Evolutionary conservation across 148 eudicot genomes (phyloP).

Genomic region (Salicornia ramosissima): DNA sequence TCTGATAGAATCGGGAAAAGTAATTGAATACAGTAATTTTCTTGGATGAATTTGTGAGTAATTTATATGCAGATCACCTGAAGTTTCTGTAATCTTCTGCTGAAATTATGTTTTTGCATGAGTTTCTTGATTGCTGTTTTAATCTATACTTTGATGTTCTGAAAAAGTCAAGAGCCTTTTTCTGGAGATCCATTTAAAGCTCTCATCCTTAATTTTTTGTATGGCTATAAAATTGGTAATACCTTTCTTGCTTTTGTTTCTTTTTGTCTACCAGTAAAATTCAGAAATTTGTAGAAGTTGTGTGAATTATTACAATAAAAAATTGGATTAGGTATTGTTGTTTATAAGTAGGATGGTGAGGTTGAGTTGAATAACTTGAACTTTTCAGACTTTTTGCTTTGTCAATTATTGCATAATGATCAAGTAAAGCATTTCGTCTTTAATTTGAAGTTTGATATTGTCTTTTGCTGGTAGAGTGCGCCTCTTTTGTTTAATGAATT

Average conservation of each 20-base stretch:
- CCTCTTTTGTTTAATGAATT: not conserved
- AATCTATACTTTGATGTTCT: not conserved
- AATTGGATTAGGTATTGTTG: too few species aligned
- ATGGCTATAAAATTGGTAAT: not conserved
- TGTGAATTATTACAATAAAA: too few species aligned
- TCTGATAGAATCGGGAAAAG: too few species aligned
- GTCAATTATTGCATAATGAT: not conserved
- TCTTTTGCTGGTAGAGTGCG: constrained; percentile 6
- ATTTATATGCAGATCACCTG: too few species aligned
- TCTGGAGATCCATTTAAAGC: not conserved
- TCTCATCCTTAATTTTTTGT: not conserved
- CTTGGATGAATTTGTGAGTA: not conserved
- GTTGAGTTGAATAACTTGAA: not conserved
- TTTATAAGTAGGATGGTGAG: not conserved
- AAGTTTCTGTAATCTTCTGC: not conserved
- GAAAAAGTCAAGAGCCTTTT: constrained; percentile 24
- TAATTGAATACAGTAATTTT: too few species aligned
- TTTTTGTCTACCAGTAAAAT: not conserved
- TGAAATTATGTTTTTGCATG: not conserved
- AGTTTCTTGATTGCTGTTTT: not conserved
- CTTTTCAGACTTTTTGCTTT: not conserved
- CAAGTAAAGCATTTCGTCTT: not conserved
- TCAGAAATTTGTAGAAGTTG: not conserved
- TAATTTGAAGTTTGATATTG: not conserved
- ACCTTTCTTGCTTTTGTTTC: not conserved